Percentiles rank a stretch among this genome's conserved stretches.
These are phyloP conservation scores for Rhizophlyctis rosea DNA, from an alignment of 192 early-diverging fungal species.

Conservation along the genomic window DNA sequence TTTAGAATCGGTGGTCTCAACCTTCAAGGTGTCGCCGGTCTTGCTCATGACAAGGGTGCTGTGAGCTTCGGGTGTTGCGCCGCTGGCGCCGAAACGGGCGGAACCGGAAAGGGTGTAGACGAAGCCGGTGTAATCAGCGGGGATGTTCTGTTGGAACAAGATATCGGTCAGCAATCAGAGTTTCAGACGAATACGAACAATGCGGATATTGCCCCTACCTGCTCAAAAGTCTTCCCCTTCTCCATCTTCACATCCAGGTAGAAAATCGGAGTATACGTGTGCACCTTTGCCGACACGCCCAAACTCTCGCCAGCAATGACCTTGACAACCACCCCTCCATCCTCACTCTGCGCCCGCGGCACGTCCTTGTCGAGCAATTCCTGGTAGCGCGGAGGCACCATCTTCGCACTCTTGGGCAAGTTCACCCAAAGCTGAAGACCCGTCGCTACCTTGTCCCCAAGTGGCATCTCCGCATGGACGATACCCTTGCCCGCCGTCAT, in stretches of 20 bases:
- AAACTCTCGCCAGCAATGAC: conserved; percentile 85
- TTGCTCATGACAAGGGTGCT: conserved; percentile 43
- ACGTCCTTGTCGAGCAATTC: conserved; percentile 60
- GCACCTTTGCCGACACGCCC: conserved; percentile 63
- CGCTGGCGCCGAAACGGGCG: conserved; percentile 48
- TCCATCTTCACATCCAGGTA: conserved; percentile 73
- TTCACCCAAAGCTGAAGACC: conserved; percentile 71
- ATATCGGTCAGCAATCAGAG: conserved; percentile 4
- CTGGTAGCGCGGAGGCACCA: conserved; percentile 54
- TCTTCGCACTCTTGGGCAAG: conserved; percentile 71
- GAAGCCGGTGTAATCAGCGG: conserved; percentile 55
- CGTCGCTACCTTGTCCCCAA: conserved; percentile 28
- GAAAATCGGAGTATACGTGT: conserved; percentile 76
- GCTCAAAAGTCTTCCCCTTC: conserved; percentile 52
- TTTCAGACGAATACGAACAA: too few relatives aligned
- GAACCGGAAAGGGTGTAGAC: conserved; percentile 59
- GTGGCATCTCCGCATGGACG: conserved; percentile 57
- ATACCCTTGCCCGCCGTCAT: conserved; percentile 69
- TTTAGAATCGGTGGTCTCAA: conserved; percentile 41
- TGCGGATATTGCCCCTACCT: conserved; percentile 39
- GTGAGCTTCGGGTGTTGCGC: conserved; percentile 32
- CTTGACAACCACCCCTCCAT: conserved; percentile 60
- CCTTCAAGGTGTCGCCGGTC: conserved; percentile 35
- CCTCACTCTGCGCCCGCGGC: conserved; percentile 50
- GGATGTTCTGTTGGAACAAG: conserved; percentile 48